Evolutionary conservation across 305 asterid species (phyloP).

Genomic region (Nicotiana rustica): DNA sequence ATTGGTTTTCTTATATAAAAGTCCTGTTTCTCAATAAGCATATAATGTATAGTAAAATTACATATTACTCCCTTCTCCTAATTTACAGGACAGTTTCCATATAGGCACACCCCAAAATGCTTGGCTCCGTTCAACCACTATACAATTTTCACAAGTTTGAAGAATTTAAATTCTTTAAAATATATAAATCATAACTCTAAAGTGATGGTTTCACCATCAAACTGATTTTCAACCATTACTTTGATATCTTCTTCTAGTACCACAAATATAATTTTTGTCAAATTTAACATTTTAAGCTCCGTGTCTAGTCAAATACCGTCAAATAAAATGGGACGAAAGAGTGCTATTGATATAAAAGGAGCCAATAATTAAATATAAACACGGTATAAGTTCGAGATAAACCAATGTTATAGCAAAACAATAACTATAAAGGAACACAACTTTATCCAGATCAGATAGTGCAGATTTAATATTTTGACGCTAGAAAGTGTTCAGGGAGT

Average conservation of each 20-base stretch:
- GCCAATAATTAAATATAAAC: background rate
- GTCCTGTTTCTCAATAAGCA: background rate
- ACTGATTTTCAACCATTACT: background rate
- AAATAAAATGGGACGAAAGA: background rate
- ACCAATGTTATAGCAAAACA: background rate
- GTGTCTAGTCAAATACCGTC: background rate
- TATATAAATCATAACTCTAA: background rate
- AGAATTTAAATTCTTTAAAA: background rate
- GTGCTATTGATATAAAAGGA: background rate
- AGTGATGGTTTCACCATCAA: constrained; percentile 3
- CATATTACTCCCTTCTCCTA: background rate
- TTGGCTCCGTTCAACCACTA: background rate
- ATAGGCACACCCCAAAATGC: background rate
- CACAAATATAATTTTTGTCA: background rate
- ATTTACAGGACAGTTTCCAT: background rate
- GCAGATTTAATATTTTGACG: background rate
- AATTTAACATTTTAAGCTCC: background rate
- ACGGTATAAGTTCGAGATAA: background rate
- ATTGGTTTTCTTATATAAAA: background rate
- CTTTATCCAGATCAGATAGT: background rate
- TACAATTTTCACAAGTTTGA: background rate
- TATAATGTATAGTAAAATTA: background rate
- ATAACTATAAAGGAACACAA: background rate
- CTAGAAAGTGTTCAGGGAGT: background rate
- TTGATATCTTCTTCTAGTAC: background rate